A percentile compares a stretch with the other conserved stretches of the same genome.
Conservation (phyloP, 2,329 filamentous ascomycete genomes). For the Acephala macrosclerotiorum region DNA sequence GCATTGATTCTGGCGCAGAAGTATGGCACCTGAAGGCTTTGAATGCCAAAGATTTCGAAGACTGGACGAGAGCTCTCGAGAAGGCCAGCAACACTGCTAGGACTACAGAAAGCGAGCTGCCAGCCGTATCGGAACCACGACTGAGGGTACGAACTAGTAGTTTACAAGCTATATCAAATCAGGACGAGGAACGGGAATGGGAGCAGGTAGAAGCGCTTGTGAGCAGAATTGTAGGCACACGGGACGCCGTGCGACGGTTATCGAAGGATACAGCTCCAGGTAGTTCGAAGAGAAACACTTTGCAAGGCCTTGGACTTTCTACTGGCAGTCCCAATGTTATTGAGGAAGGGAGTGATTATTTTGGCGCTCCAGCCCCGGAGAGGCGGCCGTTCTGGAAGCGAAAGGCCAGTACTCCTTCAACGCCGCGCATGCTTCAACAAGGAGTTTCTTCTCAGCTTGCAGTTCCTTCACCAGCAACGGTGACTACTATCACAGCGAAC, state of each 20-base stretch:
- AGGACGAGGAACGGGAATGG: conserved; percentile 83
- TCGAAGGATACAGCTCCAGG: conserved; percentile 80
- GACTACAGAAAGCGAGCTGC: conserved; percentile 52
- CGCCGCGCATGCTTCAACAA: conserved; percentile 36
- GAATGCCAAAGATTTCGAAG: conserved; percentile 83
- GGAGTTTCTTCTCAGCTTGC: conserved; percentile 41
- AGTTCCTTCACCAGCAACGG: conserved; percentile 35
- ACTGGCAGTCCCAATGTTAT: conserved; percentile 46
- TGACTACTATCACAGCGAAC: conserved; percentile 36
- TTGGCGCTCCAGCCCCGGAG: conserved; percentile 54
- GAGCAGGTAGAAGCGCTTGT: conserved; percentile 84
- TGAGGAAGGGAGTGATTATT: conserved; percentile 64
- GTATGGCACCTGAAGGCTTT: conserved; percentile 92
- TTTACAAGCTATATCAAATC: conserved; percentile 35
- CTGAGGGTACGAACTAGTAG: conserved; percentile 44
- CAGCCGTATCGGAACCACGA: conserved; percentile 38
- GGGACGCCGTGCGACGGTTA: conserved; percentile 86
- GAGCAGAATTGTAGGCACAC: conserved; percentile 83
- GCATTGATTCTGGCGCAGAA: conserved; percentile 95
- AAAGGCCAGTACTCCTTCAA: conserved; percentile 64
- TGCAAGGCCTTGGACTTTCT: conserved; percentile 48
- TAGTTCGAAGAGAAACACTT: conserved; percentile 29
- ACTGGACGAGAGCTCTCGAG: conserved; percentile 88
- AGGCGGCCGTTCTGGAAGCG: conserved; percentile 91
- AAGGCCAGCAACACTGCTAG: conserved; percentile 75